Base-by-base conservation (phyloP, 1,284 basidiomycete genomes). In the Earliella scabrosa region DNA sequence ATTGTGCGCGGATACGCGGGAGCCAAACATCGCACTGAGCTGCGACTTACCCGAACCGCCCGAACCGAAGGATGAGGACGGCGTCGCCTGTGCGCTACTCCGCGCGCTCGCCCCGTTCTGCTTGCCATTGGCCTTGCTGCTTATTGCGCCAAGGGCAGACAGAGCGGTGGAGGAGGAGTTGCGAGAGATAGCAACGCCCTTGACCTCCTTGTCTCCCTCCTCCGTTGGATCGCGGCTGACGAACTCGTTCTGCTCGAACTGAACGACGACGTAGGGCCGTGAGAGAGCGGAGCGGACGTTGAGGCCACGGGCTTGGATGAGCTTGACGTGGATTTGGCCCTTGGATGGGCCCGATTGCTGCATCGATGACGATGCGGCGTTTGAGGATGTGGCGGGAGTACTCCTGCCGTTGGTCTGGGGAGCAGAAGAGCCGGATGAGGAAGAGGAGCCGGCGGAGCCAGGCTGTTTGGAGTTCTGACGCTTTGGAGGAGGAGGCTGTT, bases 201-300 rank as follows among this genome's bases (percentile, higher is more conserved):
- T 91, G 68, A 92, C 89, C 73, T 94, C 92, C 75, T 88, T 92
- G 73, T 91, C 92, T n/a, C 82, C 77, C 70, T 94, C 93, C 64
- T 87, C 82, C 40, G 90, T 92, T 20, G 97, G 94, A 68, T 97
- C 93, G 56, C 97, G 81, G 63, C 89, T 90, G 70, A 99, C 91
- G 71, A 98, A 99, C 76, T 99, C 97, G 82, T 96, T 98, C 76
- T 98, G 93, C 79, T 99, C 97, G 74, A 98, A 99, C 73, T 96
- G 92, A 65, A 97, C 95, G 70, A 99, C 97, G 63, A 95, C 93
- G 72, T 99, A 99, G 13, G 97, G 97, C 21, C 90, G 82, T 2
- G 90, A 85, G 47, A 79, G 75, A 18, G 83, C 71, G 23, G 86
- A 81, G 35, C 81, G 79, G 44, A 93, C 88, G 63, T 88, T 87